Evolutionary conservation across 768 basidiomycete species (phyloP).

Genomic region (Wakefieldia striispora): DNA sequence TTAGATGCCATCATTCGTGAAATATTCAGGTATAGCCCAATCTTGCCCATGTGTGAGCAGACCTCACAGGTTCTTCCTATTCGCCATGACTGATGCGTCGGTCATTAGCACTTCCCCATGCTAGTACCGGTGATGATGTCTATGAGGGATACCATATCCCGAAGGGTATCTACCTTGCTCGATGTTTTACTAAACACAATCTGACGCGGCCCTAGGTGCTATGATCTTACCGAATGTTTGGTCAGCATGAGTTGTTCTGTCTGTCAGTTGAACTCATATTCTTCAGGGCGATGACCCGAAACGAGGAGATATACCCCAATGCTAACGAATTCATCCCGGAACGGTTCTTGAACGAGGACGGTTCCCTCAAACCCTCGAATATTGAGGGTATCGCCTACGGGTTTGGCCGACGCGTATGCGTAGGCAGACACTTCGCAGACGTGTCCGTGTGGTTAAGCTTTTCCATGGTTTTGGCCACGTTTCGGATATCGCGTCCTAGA

Average conservation of each 20-base stretch:
- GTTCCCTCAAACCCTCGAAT: conserved; percentile 3
- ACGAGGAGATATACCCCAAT: conserved; percentile 31
- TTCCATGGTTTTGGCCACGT: conserved; percentile 5
- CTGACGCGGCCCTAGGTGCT: too few species aligned
- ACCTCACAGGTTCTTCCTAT: too few species aligned
- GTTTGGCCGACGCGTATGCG: conserved; percentile 21
- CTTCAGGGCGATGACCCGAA: conserved; percentile 8
- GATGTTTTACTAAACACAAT: too few species aligned
- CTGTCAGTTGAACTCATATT: background rate
- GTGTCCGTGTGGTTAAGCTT: conserved; percentile 10
- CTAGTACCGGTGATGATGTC: too few species aligned
- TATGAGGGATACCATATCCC: too few species aligned
- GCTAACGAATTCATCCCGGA: conserved; percentile 37
- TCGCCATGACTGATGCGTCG: too few species aligned
- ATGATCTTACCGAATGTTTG: background rate
- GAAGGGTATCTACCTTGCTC: too few species aligned
- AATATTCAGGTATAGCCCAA: too few species aligned
- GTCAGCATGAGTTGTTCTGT: too few species aligned
- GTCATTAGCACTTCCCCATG: too few species aligned
- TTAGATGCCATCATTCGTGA: too few species aligned
- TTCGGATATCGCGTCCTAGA: background rate
- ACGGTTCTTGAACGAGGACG: conserved; percentile 32
- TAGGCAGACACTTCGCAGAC: conserved; percentile 19
- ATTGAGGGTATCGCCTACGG: conserved; percentile 7
- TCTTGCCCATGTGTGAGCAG: too few species aligned